Evolutionary conservation across 2,329 filamentous ascomycete genomes (phyloP), one percentile per base, ranked within the genome.

Genomic region (Harringtonia aguacate): DNA sequence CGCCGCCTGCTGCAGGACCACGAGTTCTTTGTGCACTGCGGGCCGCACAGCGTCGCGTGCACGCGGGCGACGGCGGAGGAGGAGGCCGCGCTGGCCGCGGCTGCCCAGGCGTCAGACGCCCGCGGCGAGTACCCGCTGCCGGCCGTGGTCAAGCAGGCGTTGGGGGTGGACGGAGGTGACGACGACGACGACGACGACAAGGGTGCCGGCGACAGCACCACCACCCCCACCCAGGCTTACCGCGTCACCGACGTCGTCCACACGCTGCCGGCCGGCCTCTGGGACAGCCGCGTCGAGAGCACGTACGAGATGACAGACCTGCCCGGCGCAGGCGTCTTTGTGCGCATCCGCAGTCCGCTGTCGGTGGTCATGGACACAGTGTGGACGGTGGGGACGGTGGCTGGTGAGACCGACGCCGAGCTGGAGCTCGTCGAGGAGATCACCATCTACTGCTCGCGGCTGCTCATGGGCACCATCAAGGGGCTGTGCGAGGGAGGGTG

Each of bases 281-380:
- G 71, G 72, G 71, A 73, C 53, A 69, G 64, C 41, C 67, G 69
- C 39, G 68, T 77, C 8, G 63, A 70, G 42, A 75, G 72, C 59
- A 67, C 57, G 7, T 73, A 73, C 53, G 73, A 77, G 57, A 70
- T 77, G 48, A 67, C 70, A 17, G 58, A 73, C 48, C 58, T 70
- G 17, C 59, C 60, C n/a, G 61, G 57, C n/a, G n/a, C n/a, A 24
- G 74, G 74, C 17, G 52, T 73, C 8, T 76, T 74, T 54, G 68
- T 73, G 35, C 59, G 72, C 10, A 68, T 76, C 43, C 61, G 60
- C 36, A 70, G 69, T 34, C 72, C 73, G 18, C 52, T 77, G 56
- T 65, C 62, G 36, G 60, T 74, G 29, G 57, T 69, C 3, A 69
- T 77, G 63, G 73, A 78, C 55, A 73, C 72, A 15, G 53, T 64